phyloP scores from a whole-genome alignment of 2,329 filamentous ascomycete genomes.

The Trichoderma citrinoviride region DNA sequence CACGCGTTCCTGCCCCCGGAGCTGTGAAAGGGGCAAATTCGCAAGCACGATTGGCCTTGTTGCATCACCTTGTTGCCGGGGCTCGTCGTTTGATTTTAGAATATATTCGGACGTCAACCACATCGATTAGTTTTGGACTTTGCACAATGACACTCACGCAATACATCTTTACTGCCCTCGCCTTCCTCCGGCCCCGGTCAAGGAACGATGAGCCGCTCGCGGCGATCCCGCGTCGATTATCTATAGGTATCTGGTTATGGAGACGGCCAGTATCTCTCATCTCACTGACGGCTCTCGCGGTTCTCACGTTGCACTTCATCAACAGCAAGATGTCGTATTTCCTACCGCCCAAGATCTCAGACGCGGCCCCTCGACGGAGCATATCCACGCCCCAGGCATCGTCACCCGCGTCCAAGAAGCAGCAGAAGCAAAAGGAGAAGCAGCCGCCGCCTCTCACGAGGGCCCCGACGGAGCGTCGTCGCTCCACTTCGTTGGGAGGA shows the following conservation, averaged over 20 bases:
- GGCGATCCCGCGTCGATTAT: not conserved
- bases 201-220: conserved; percentile 1
- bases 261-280: not conserved
- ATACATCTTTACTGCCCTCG: conserved; percentile 6
- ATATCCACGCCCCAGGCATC: not conserved
- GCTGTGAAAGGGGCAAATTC: not conserved
- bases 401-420: not conserved
- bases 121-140: not conserved
- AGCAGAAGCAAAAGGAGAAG: not conserved
- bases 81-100: not conserved
- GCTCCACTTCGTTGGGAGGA: conserved; percentile 34
- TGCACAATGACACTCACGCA: not conserved
- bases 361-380: conserved; percentile 21
- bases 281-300: not conserved
- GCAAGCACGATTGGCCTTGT: not conserved
- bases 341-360: conserved; percentile 24
- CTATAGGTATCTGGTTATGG: not conserved
- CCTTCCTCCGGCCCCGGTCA: not conserved
- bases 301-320: not conserved
- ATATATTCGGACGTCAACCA: not conserved
- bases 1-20: not conserved
- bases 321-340: conserved; percentile 27
- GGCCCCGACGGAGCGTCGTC: conserved; percentile 12
- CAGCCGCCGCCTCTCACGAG: not conserved
- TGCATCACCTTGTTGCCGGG: not conserved